These are phyloP conservation scores for Cryptococcus sp. DNA, from an alignment of 1,284 basidiomycete genomes.

Conservation along the genomic window DNA sequence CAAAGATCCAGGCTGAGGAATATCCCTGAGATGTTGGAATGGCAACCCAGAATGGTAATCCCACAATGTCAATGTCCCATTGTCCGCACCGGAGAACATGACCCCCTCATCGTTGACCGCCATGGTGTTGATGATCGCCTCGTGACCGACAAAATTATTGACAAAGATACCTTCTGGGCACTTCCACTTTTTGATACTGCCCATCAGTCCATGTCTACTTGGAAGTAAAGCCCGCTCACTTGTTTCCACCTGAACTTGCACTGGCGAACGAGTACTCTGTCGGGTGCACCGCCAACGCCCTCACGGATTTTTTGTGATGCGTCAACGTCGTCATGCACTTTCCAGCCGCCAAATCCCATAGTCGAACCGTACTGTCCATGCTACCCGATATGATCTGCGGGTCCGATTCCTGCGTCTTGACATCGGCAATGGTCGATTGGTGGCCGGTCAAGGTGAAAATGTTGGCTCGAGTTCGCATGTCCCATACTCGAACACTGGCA, in stretches of 20 bases:
- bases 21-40: slow-evolving; percentile 89
- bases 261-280: slow-evolving; percentile 94
- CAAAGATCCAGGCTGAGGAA: slow-evolving; percentile 92
- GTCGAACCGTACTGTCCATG: slow-evolving; percentile 93
- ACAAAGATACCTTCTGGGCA: slow-evolving; percentile 94
- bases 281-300: slow-evolving; percentile 87
- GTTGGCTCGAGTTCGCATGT: slow-evolving; percentile 96
- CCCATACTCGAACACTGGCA: slow-evolving; percentile 91
- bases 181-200: slow-evolving; percentile 94
- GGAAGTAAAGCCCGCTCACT: slow-evolving; percentile 45
- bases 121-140: slow-evolving; percentile 94
- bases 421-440: slow-evolving; percentile 87
- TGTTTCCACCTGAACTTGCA: slow-evolving; percentile 91
- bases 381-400: slow-evolving; percentile 96
- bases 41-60: slow-evolving; percentile 91
- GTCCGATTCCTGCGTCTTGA: slow-evolving; percentile 91
- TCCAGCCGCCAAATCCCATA: slow-evolving; percentile 98
- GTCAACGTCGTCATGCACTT: slow-evolving; percentile 93
- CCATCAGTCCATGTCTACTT: slow-evolving; percentile 2
- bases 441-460: slow-evolving; percentile 91
- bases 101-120: slow-evolving; percentile 93
- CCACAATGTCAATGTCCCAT: slow-evolving; percentile 84
- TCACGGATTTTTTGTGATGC: slow-evolving; percentile 97
- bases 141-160: slow-evolving; percentile 91
- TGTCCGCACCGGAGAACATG: slow-evolving; percentile 91